These are phyloP conservation scores for Evansstolkia leycettana DNA, from an alignment of 495 filamentous ascomycete species.

Conservation along the genomic window DNA sequence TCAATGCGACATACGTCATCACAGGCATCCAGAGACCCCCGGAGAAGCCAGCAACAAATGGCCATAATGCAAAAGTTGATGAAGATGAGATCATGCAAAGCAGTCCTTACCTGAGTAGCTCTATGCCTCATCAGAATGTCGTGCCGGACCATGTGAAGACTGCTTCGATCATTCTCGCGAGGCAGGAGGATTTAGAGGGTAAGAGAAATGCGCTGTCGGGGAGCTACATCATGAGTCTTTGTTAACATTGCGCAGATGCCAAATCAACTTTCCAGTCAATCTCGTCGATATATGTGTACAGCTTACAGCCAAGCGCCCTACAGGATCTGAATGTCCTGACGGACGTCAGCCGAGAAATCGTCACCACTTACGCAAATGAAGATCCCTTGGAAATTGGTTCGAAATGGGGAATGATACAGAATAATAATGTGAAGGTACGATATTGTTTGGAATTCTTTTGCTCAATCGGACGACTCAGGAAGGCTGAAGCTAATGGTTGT, in stretches of 20 bases:
- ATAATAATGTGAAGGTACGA: constrained; percentile 46
- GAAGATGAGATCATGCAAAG: constrained; percentile 61
- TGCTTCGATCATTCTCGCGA: constrained; percentile 55
- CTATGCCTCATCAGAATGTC: constrained; percentile 39
- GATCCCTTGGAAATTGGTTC: constrained; percentile 48
- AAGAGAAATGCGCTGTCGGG: constrained; percentile 9
- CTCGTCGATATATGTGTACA: constrained; percentile 75
- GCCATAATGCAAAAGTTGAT: constrained; percentile 15
- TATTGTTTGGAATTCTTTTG: background rate
- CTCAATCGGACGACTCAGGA: too few species aligned
- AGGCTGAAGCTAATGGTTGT: constrained; percentile 4
- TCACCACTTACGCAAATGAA: constrained; percentile 39
- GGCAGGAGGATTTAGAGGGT: constrained; percentile 75
- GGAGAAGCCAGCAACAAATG: constrained; percentile 23
- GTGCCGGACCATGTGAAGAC: constrained; percentile 20
- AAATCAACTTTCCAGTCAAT: constrained; percentile 59
- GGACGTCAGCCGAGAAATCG: constrained; percentile 50
- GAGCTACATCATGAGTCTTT: background rate
- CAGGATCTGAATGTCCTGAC: constrained; percentile 68
- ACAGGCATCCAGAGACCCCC: constrained; percentile 42
- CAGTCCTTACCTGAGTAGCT: constrained; percentile 50
- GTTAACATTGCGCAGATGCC: constrained; percentile 35
- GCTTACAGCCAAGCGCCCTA: constrained; percentile 55
- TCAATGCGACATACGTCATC: constrained; percentile 83
- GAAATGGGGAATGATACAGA: constrained; percentile 59